Evolutionary conservation across 306 rosid genomes (phyloP), one percentile per base, ranked within the genome.

Genomic region (Vigna angularis): DNA sequence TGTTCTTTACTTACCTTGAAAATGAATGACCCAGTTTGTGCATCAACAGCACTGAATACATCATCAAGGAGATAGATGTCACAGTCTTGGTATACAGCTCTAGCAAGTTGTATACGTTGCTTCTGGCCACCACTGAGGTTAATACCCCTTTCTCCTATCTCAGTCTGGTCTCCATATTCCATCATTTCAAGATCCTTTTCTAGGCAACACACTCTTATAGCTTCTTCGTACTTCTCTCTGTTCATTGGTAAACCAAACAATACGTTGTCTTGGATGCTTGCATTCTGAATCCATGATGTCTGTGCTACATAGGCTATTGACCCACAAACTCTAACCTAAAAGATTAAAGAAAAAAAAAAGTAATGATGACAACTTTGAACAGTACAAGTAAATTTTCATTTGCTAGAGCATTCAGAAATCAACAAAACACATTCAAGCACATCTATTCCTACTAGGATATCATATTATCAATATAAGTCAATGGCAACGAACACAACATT

Each of bases 201-300:
- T 59, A 93, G 74, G 75, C 97, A 89, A 75, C 98, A 93, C 16
- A 91, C 95, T 81, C 89, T 88, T 20, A 91, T 17, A 28, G 77
- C 92, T 83, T 91, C 91, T 36, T 1, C 64, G 78, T 93, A 93
- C 81, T 85, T 88, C 70, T 70, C 82, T 17, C 63, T 64, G 82
- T 91, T 85, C 90, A 93, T 84, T 66, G 97, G 89, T 84, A 81
- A 67, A 42, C 98, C 95, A 77, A 91, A 93, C 67, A 91, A 78
- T 81, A 93, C 88, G 80, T 93, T 93, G 45, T 93, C 97, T 80
- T 93, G 85, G 38, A 93, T 88, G 32, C 95, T 91, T 76, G 90
- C 98, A 75, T 89, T 93, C 78, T 93, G 98, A 82, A 93, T 93
- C 97, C 98, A 93, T 74, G 98, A 91, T 66, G 98, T 93, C 76